Base-by-base conservation (phyloP, 2,329 filamentous ascomycete genomes). In the Pseudogymnoascus sp. region DNA sequence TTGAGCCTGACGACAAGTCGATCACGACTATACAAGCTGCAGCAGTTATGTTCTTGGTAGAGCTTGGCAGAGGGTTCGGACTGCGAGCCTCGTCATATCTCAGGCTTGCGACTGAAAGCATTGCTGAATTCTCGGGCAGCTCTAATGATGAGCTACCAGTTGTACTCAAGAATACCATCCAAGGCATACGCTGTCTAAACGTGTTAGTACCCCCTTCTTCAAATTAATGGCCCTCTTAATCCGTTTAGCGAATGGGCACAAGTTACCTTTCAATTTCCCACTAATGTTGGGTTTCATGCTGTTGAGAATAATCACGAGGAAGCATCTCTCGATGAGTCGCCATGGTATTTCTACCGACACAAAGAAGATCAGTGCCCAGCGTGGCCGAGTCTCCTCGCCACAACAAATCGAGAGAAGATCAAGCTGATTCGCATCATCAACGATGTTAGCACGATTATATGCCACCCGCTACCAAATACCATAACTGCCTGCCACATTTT, bases 181-280 rank as follows among this genome's bases (percentile, higher is more conserved):
- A 67, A 39, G 73, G 73, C 1, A 62, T 75, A 6, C 67, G 66
- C 27, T 70, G 68, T 48, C 66, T 75, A 59, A 71, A 69, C 41
- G 67, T 72, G 73, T 75, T 70, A 69, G 12, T n/a, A 1, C 1
- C 25, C 9, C 1, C 13, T 12, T n/a, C 13, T 31, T 42, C 15
- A 6, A 1, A 2, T 33, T 27, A 17, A 36, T 15, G 25, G 31
- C 31, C 38, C 12, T 29, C 62, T 67, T 72, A 66, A 73, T 62
- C 29, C 17, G 44, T 13, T 36, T 42, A 74, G 72, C 63, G 71
- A 73, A 63, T 74, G 72, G 72, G 68, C 70, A 29, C 70, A 70
- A 41, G 64, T 71, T 38, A 73, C 71, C 4, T 74, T 70, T 44
- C 68, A 71, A 38, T 63, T 65, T 8, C 68, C 72, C 5, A 58